phyloP scores from a whole-genome alignment of 352 stramenopile species.

The Globisporangium solare region DNA sequence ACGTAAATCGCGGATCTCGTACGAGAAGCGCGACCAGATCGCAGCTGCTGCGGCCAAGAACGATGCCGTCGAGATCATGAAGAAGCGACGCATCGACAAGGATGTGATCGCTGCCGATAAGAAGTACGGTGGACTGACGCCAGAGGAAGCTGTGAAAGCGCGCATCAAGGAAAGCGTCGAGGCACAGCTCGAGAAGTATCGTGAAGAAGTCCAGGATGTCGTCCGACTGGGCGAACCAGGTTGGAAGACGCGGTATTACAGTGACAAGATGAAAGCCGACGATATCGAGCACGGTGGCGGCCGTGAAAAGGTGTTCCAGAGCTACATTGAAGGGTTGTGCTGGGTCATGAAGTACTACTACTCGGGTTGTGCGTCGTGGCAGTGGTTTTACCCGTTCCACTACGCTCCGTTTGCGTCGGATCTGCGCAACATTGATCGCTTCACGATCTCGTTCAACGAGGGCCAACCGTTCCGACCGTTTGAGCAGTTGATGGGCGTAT shows the following conservation, averaged over 20 bases:
- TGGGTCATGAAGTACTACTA: constrained; percentile 99
- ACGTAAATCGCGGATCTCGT: constrained; percentile 56
- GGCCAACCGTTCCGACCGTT: constrained; percentile 96
- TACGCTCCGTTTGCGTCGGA: constrained; percentile 96
- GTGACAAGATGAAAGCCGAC: constrained; percentile 81
- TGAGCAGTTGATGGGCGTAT: constrained; percentile 97
- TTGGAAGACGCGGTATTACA: constrained; percentile 95
- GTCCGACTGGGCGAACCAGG: constrained; percentile 93
- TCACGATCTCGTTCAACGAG: constrained; percentile 92
- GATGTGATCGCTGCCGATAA: constrained; percentile 59
- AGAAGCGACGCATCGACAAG: constrained; percentile 70
- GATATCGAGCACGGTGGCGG: constrained; percentile 80
- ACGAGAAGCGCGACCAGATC: constrained; percentile 74
- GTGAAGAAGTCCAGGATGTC: constrained; percentile 88
- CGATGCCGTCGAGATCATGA: constrained; percentile 72
- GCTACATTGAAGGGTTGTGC: constrained; percentile 97
- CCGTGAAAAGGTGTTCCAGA: constrained; percentile 90
- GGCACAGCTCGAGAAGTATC: constrained; percentile 75
- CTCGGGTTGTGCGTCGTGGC: constrained; percentile 97
- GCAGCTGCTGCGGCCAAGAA: constrained; percentile 51
- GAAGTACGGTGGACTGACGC: constrained; percentile 61
- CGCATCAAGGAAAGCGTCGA: constrained; percentile 77
- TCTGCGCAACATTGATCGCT: constrained; percentile 85
- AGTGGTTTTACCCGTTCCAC: constrained; percentile 99
- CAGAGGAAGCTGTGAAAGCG: constrained; percentile 72